phyloP scores from a whole-genome alignment of 1,284 basidiomycete species.

The Marasmius tenuissimus region DNA sequence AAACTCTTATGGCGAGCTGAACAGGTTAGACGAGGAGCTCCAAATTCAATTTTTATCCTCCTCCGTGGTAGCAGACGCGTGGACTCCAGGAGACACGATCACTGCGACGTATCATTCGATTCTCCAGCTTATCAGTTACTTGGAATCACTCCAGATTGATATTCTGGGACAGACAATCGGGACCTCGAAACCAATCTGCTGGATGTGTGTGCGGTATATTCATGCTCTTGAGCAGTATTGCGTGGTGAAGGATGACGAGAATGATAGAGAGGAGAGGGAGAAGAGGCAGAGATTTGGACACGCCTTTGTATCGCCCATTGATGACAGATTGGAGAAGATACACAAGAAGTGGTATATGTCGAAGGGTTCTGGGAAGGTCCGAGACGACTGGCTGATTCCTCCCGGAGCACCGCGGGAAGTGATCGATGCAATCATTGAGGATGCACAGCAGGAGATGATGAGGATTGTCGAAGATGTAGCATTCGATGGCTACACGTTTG shows the following conservation, averaged over 20 bases:
- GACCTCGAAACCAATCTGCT: conserved; percentile 13
- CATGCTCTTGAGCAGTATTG: background rate
- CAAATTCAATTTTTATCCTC: conserved; percentile 11
- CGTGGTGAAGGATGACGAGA: background rate
- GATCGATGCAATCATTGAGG: conserved; percentile 3
- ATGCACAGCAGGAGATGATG: conserved; percentile 11
- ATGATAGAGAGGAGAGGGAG: background rate
- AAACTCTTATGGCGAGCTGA: background rate
- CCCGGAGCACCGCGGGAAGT: background rate
- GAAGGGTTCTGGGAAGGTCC: conserved; percentile 8
- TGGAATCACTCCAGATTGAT: conserved; percentile 1
- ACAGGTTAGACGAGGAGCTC: conserved; percentile 3
- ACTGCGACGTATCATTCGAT: conserved; percentile 6
- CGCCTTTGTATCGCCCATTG: no score
- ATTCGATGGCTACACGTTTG: conserved; percentile 3
- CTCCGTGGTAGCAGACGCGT: conserved; percentile 5
- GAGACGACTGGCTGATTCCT: conserved; percentile 14
- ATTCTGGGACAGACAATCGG: conserved; percentile 6
- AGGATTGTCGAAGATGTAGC: conserved; percentile 11
- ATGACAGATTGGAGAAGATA: background rate
- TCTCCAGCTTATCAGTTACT: conserved; percentile 13
- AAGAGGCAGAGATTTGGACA: background rate
- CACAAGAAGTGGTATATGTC: conserved; percentile 7
- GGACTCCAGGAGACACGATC: background rate
- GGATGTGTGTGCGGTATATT: conserved; percentile 11